A percentile compares a stretch with the other conserved stretches of the same genome.
Conservation (phyloP, 2,329 filamentous ascomycete genomes). For the Massarina eburnea region DNA sequence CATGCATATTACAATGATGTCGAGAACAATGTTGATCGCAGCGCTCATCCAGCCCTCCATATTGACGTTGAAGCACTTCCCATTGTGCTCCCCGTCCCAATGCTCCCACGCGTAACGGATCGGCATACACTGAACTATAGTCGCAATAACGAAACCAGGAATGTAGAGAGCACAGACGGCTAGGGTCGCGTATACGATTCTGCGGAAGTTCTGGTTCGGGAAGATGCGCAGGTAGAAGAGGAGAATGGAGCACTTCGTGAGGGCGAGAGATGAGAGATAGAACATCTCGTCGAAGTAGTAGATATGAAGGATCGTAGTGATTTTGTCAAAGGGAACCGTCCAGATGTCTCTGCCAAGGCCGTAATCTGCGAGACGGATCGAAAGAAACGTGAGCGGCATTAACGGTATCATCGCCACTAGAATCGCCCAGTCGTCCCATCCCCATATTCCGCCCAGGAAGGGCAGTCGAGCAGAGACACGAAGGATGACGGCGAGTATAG, state of each 20-base stretch:
- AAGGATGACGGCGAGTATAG: constrained; percentile 36
- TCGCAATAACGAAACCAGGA: constrained; percentile 19
- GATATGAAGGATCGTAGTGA: constrained; percentile 48
- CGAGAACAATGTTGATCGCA: constrained; percentile 34
- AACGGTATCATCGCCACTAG: constrained; percentile 37
- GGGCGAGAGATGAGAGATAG: constrained; percentile 20
- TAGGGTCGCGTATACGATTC: constrained; percentile 17
- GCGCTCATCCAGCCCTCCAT: constrained; percentile 31
- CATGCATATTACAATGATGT: constrained; percentile 31
- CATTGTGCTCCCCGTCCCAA: constrained; percentile 30
- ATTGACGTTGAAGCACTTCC: constrained; percentile 27
- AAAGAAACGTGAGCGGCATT: background rate
- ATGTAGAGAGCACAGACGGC: constrained; percentile 19
- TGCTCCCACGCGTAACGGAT: constrained; percentile 24
- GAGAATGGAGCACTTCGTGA: constrained; percentile 34
- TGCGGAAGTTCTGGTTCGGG: constrained; percentile 18
- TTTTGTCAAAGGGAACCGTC: constrained; percentile 47
- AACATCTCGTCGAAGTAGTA: constrained; percentile 26
- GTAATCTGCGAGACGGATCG: constrained; percentile 26
- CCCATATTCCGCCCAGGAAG: constrained; percentile 40
- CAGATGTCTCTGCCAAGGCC: constrained; percentile 57
- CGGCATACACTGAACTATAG: constrained; percentile 23
- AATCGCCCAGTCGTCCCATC: constrained; percentile 45
- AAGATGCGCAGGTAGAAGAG: constrained; percentile 37
- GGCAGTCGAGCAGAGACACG: constrained; percentile 40